Evolutionary conservation across 805 yeast species (phyloP).

Genomic region (Teunomyces panamensis): DNA sequence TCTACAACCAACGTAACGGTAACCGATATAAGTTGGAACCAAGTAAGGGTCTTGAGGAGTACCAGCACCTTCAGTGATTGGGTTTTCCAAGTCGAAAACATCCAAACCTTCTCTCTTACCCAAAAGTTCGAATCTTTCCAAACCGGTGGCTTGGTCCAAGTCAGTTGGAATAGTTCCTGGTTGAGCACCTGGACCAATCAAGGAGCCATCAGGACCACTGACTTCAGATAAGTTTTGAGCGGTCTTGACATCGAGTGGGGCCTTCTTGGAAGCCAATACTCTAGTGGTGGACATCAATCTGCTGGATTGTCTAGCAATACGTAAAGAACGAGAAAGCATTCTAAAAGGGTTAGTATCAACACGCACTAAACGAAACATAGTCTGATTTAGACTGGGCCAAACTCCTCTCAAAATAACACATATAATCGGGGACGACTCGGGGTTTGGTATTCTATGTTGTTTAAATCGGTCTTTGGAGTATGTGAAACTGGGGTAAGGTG

Average conservation of each 20-base stretch:
- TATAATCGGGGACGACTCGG: not conserved
- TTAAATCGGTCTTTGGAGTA: not conserved
- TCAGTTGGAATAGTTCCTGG: slow-evolving; percentile 88
- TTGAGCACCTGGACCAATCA: slow-evolving; percentile 89
- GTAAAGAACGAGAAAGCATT: slow-evolving; percentile 39
- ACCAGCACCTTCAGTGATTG: slow-evolving; percentile 85
- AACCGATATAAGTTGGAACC: slow-evolving; percentile 86
- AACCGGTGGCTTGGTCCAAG: slow-evolving; percentile 96
- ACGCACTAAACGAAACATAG: not conserved
- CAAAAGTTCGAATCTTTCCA: slow-evolving; percentile 91
- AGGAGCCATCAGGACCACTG: slow-evolving; percentile 62
- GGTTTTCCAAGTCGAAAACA: slow-evolving; percentile 83
- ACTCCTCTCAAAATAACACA: not conserved
- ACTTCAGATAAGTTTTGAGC: slow-evolving; percentile 75
- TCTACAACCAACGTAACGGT: slow-evolving; percentile 95
- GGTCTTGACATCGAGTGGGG: slow-evolving; percentile 44
- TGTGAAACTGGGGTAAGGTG: too few species aligned
- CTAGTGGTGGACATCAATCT: slow-evolving; percentile 37
- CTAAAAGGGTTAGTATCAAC: slow-evolving; percentile 16
- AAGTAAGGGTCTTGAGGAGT: slow-evolving; percentile 86
- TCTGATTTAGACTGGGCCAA: not conserved
- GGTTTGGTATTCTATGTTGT: not conserved
- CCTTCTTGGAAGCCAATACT: slow-evolving; percentile 30
- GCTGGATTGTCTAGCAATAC: slow-evolving; percentile 28
- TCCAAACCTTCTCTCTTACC: slow-evolving; percentile 96